phyloP scores from a whole-genome alignment of 495 filamentous ascomycete genomes.

The Elasticomyces elasticus region DNA sequence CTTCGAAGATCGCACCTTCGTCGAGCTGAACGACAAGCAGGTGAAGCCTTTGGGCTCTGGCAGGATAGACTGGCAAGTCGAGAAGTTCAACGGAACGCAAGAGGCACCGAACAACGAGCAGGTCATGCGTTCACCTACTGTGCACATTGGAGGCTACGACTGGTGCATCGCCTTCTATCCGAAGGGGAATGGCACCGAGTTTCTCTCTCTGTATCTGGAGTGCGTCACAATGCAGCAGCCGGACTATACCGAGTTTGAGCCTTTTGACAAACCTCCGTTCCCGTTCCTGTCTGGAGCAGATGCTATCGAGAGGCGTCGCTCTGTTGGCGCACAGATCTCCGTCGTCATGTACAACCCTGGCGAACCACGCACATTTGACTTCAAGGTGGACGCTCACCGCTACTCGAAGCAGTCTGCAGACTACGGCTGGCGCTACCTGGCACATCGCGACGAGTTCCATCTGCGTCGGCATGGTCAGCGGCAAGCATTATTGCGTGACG shows the following conservation, averaged over 20 bases:
- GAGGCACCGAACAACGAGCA: slow-evolving; percentile 49
- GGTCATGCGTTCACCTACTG: slow-evolving; percentile 50
- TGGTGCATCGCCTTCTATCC: slow-evolving; percentile 65
- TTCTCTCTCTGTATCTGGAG: slow-evolving; percentile 56
- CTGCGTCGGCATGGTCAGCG: slow-evolving; percentile 48
- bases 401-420: slow-evolving; percentile 50
- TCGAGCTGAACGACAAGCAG: slow-evolving; percentile 51
- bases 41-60: slow-evolving; percentile 42
- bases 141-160: slow-evolving; percentile 52
- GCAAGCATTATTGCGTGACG: slow-evolving; percentile 51
- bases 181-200: slow-evolving; percentile 51
- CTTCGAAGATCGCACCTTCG: slow-evolving; percentile 51
- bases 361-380: slow-evolving; percentile 52
- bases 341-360: slow-evolving; percentile 57
- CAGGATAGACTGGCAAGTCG: slow-evolving; percentile 52
- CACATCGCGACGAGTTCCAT: slow-evolving; percentile 49
- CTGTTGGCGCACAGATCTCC: slow-evolving; percentile 51
- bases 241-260: slow-evolving; percentile 34
- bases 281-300: slow-evolving; percentile 22
- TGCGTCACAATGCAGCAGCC: slow-evolving; percentile 44
- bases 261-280: slow-evolving; percentile 24
- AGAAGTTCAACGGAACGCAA: slow-evolving; percentile 50
- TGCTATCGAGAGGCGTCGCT: slow-evolving; percentile 12
- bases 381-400: slow-evolving; percentile 48
- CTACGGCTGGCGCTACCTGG: slow-evolving; percentile 59